Percentiles rank a stretch among this genome's conserved stretches.
Evolutionary conservation across 805 yeast genomes (phyloP).

Genomic region (Pichia kluyveri): DNA sequence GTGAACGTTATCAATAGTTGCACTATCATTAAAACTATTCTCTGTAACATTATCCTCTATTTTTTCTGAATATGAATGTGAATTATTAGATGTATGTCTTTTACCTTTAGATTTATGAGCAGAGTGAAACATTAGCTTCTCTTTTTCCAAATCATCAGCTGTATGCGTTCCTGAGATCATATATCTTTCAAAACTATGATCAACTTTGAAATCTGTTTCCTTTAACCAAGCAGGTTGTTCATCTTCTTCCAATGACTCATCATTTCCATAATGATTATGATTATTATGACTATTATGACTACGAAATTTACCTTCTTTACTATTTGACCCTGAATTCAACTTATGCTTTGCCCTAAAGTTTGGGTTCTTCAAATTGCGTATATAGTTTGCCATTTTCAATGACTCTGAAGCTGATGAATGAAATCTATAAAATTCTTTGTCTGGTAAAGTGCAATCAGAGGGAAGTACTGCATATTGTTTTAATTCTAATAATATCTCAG

Average conservation of each 20-base stretch:
- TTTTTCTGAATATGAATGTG: neutral
- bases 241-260: slow-evolving; percentile 1
- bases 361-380: neutral
- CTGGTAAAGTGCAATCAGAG: slow-evolving; percentile 14
- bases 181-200: slow-evolving; percentile 20
- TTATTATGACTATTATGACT: neutral
- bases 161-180: slow-evolving; percentile 18
- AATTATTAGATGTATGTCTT: neutral
- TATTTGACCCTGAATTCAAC: neutral
- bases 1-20: neutral
- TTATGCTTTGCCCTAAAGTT: neutral
- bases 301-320: neutral
- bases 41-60: neutral
- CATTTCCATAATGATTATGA: neutral
- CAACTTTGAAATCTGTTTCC: slow-evolving; percentile 25
- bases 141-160: slow-evolving; percentile 23
- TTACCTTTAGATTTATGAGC: neutral
- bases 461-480: slow-evolving; percentile 12
- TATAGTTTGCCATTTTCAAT: slow-evolving; percentile 1
- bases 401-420: slow-evolving; percentile 7
- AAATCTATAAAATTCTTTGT: slow-evolving; percentile 18
- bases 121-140: slow-evolving; percentile 16
- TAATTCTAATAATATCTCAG: slow-evolving; percentile 12
- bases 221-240: slow-evolving; percentile 24
- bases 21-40: neutral